Evolutionary conservation across 345 rosid genomes (phyloP).

Genomic region (Excoecaria agallocha): DNA sequence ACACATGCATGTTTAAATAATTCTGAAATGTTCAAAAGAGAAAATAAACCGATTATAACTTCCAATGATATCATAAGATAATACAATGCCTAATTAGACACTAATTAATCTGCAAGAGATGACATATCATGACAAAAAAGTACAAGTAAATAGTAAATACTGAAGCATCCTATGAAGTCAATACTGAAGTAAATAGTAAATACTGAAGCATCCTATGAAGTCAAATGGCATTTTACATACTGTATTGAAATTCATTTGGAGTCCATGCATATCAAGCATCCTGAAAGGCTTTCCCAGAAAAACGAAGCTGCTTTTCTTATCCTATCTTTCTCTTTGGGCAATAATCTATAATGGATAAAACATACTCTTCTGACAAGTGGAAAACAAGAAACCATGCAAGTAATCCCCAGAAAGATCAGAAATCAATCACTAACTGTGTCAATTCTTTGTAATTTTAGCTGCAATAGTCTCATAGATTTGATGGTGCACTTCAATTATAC

Average conservation of each 20-base stretch:
- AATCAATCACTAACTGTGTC: background rate
- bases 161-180: no score
- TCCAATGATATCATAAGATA: background rate
- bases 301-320: background rate
- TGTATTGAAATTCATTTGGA: background rate
- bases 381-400: background rate
- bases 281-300: background rate
- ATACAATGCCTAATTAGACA: background rate
- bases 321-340: background rate
- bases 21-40: slow-evolving; percentile 34
- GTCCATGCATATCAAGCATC: background rate
- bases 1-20: slow-evolving; percentile 13
- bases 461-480: background rate
- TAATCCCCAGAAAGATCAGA: background rate
- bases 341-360: background rate
- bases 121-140: background rate
- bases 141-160: background rate
- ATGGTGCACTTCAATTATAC: background rate
- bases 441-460: background rate
- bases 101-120: background rate
- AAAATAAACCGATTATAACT: slow-evolving; percentile 4
- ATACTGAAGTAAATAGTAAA: no score
- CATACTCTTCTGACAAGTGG: background rate
- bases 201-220: background rate
- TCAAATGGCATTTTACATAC: background rate